Evolutionary conservation across 2,329 filamentous ascomycete species (phyloP).

Genomic region (Orbilia oligospora): DNA sequence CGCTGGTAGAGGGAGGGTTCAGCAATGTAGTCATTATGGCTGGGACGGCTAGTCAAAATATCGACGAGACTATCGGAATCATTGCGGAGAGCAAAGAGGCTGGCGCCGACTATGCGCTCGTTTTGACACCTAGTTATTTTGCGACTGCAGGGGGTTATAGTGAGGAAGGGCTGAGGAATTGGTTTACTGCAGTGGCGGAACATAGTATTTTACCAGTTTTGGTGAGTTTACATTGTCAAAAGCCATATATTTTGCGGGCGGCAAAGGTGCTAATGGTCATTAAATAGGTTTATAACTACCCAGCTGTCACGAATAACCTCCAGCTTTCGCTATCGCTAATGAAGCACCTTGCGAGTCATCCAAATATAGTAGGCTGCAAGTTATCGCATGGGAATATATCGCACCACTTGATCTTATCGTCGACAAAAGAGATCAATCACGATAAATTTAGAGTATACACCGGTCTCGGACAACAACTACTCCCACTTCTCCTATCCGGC

Average conservation of each 20-base stretch:
- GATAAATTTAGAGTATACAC: slow-evolving; percentile 75
- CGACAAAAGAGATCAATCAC: slow-evolving; percentile 74
- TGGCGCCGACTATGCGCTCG: slow-evolving; percentile 75
- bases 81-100: slow-evolving; percentile 69
- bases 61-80: slow-evolving; percentile 75
- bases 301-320: slow-evolving; percentile 77
- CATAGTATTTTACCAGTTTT: slow-evolving; percentile 74
- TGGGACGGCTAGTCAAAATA: slow-evolving; percentile 75
- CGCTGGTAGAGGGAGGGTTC: slow-evolving; percentile 73
- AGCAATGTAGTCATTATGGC: slow-evolving; percentile 75
- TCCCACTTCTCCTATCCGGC: slow-evolving; percentile 75
- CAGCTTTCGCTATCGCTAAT: slow-evolving; percentile 74
- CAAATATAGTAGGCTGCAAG: slow-evolving; percentile 79
- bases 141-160: slow-evolving; percentile 70
- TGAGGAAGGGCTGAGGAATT: slow-evolving; percentile 74
- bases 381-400: slow-evolving; percentile 78
- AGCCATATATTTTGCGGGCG: not conserved
- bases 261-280: not conserved
- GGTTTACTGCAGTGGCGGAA: slow-evolving; percentile 76
- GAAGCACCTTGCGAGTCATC: slow-evolving; percentile 73
- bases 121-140: slow-evolving; percentile 77
- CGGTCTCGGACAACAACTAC: slow-evolving; percentile 76
- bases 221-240: slow-evolving; percentile 66
- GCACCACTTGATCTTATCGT: slow-evolving; percentile 75
- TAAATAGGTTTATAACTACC: slow-evolving; percentile 73